These are phyloP conservation scores for Silene uniflora DNA, from an alignment of 148 eudicot genomes.

Conservation along the genomic window DNA sequence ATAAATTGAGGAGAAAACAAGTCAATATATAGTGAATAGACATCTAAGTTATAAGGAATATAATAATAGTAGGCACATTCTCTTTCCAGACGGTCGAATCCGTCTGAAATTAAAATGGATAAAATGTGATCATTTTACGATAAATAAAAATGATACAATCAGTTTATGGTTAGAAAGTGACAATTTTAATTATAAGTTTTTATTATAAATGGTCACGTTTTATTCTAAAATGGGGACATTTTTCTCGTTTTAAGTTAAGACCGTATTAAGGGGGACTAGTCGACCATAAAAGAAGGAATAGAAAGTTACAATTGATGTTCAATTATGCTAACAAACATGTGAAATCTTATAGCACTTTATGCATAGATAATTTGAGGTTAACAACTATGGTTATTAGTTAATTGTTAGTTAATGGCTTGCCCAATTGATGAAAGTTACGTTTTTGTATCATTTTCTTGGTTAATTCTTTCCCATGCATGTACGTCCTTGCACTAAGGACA, in stretches of 20 bases:
- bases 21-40: not conserved
- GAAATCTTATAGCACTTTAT: conserved; percentile 3
- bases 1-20: not conserved
- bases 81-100: no score
- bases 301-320: not conserved
- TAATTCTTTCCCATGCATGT: conserved; percentile 7
- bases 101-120: no score
- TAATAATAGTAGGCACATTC: not conserved
- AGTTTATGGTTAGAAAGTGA: no score
- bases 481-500: conserved; percentile 13
- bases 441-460: not conserved
- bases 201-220: no score
- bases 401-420: conserved; percentile 17
- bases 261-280: no score
- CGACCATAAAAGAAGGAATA: no score
- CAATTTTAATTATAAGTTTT: no score
- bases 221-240: no score
- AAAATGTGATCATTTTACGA: no score
- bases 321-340: conserved; percentile 31
- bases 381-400: conserved; percentile 3
- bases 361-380: not conserved
- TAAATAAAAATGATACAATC: no score
- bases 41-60: not conserved
- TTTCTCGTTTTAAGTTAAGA: no score
- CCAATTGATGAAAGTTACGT: not conserved